These are phyloP conservation scores for Mucor lusitanicus DNA, from an alignment of 371 early-diverging fungal species.

Conservation along the genomic window DNA sequence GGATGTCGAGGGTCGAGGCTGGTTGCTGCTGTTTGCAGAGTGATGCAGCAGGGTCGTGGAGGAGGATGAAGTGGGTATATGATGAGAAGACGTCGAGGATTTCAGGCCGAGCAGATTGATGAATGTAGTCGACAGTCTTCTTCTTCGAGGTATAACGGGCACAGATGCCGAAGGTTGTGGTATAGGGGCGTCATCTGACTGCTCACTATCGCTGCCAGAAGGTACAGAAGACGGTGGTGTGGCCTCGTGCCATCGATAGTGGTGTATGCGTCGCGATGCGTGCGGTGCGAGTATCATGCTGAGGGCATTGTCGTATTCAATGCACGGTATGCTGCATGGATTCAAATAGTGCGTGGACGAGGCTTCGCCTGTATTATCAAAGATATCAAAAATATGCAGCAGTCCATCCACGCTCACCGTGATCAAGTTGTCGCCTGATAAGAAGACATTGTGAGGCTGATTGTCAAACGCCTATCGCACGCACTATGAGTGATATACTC, in stretches of 20 bases:
- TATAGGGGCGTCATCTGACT: not conserved
- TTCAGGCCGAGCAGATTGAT: slow-evolving; percentile 12
- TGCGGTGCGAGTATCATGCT: slow-evolving; percentile 41
- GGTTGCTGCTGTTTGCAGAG: not conserved
- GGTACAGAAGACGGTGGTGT: not conserved
- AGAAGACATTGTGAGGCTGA: slow-evolving; percentile 46
- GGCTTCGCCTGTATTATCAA: slow-evolving; percentile 18
- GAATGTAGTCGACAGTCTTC: slow-evolving; percentile 18
- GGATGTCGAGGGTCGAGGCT: not conserved
- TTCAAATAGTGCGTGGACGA: slow-evolving; percentile 21
- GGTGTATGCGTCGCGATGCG: slow-evolving; percentile 36
- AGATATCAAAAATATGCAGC: slow-evolving; percentile 36
- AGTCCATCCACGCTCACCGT: slow-evolving; percentile 44
- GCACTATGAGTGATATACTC: not conserved
- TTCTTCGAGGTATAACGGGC: not conserved
- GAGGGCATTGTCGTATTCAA: slow-evolving; percentile 39
- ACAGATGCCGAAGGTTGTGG: slow-evolving; percentile 1
- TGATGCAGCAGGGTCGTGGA: not conserved
- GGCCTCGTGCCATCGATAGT: slow-evolving; percentile 33
- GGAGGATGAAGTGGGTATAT: not conserved
- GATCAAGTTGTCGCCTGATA: slow-evolving; percentile 38
- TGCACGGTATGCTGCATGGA: slow-evolving; percentile 45
- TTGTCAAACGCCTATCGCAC: slow-evolving; percentile 43
- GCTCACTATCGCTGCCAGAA: not conserved
- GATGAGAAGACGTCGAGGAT: not conserved